phyloP scores from a whole-genome alignment of 495 filamentous ascomycete species.

The Penicillium odoratum region DNA sequence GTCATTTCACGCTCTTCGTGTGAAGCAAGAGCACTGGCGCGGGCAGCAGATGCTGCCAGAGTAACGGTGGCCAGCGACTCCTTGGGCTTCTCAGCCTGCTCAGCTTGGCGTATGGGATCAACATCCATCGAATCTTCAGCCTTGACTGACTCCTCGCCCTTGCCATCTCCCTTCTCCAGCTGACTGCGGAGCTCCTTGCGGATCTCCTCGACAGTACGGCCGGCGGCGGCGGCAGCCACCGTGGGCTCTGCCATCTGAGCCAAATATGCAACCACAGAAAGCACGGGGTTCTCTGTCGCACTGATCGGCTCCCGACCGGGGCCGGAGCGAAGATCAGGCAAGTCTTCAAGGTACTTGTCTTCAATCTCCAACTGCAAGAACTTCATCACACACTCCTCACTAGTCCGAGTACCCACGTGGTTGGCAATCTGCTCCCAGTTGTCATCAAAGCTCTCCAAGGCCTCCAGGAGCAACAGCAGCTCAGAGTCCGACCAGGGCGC shows the following conservation, averaged over 20 bases:
- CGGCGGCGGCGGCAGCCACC: conserved; percentile 85
- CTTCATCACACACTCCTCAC: conserved; percentile 94
- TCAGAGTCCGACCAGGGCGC: conserved; percentile 90
- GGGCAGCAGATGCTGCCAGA: conserved; percentile 79
- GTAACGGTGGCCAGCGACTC: conserved; percentile 70
- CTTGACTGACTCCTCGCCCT: conserved; percentile 61
- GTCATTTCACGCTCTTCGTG: conserved; percentile 97
- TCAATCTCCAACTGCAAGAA: conserved; percentile 92
- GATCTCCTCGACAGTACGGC: conserved; percentile 81
- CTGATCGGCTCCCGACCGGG: conserved; percentile 81
- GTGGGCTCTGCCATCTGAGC: conserved; percentile 84
- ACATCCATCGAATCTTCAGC: conserved; percentile 69
- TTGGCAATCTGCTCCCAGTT: conserved; percentile 92
- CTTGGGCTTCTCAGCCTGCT: conserved; percentile 35
- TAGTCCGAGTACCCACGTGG: conserved; percentile 86
- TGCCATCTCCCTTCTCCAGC: conserved; percentile 61
- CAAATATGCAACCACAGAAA: conserved; percentile 92
- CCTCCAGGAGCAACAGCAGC: conserved; percentile 80
- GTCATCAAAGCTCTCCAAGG: conserved; percentile 86
- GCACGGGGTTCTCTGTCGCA: conserved; percentile 89
- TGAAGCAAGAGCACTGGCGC: conserved; percentile 83
- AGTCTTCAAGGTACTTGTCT: conserved; percentile 81
- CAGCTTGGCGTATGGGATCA: conserved; percentile 41
- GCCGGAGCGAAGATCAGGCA: conserved; percentile 63
- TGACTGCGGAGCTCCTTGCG: conserved; percentile 69